Evolutionary conservation across 192 early-diverging fungal species (phyloP), one percentile per base, ranked within the genome.

Genomic region (Dissophora ornata): DNA sequence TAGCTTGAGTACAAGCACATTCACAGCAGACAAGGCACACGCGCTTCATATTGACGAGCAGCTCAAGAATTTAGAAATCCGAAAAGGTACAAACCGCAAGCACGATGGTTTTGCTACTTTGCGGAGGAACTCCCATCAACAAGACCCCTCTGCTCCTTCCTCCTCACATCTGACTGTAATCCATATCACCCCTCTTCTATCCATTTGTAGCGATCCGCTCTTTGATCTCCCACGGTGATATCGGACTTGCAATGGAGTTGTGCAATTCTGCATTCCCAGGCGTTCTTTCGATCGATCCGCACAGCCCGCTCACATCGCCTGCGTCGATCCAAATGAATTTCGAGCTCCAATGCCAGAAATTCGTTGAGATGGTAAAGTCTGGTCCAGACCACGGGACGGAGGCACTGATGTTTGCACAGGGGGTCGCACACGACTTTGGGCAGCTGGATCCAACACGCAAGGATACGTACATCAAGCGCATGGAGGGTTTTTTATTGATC

Each of bases 331-430:
- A 86, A 13, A 79, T 91, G 41, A 64, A 65, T 15, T 91, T 91
- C 65, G 73, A 82, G 57, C 69, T 91, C n/a, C 79, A 88, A 24
- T 89, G 86, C 52, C 90, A 92, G 53, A 62, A 79, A 53, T 92
- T 90, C 81, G 85, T 92, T 25, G 90, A 92, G 67, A 79, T 63
- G 16, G 83, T 89, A 8, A 80, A 82, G 38, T 46, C 40, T 0
- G 73, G 60, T 42, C 64, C 73, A 13, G 70, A 60, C 1, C 69
- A 29, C 13, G 84, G 81, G 13, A 15, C 64, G 15, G 83, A 90
- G 30, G 89, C 90, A 3, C 51, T 92, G 41, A 63, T 52, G 62
- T 92, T 86, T 81, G 90, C 89, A 9, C 88, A 88, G 60, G 28
- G 74, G 66, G 82, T 87, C 30, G 41, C 90, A 21, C 60, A 61